Conservation (phyloP, 1,284 basidiomycete species). For the Retiboletus flavoniger region DNA sequence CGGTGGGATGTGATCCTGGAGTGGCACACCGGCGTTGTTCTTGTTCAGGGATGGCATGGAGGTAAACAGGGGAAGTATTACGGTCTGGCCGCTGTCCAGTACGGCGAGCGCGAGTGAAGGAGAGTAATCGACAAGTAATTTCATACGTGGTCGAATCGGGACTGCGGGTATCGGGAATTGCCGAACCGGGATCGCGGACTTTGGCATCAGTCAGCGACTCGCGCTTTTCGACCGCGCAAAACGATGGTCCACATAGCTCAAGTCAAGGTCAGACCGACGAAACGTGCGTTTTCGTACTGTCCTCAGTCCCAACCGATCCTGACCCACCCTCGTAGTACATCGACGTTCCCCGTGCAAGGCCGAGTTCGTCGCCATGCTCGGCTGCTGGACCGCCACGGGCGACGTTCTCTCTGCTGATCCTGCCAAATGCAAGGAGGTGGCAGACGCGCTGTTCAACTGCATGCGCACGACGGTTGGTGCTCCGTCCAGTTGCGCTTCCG, state of each 20-base stretch:
- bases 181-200: slow-evolving; percentile 13
- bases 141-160: slow-evolving; percentile 13
- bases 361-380: slow-evolving; percentile 81
- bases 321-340: slow-evolving; percentile 15
- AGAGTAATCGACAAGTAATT: not conserved
- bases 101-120: slow-evolving; percentile 3
- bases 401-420: slow-evolving; percentile 63
- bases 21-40: slow-evolving; percentile 73
- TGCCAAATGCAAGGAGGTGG: slow-evolving; percentile 58
- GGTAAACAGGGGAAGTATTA: not conserved
- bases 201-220: not conserved
- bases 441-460: slow-evolving; percentile 75
- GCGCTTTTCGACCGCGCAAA: not conserved
- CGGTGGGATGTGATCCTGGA: not conserved
- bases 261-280: slow-evolving; percentile 77
- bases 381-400: slow-evolving; percentile 85
- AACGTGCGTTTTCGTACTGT: slow-evolving; percentile 46
- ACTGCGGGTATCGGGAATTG: slow-evolving; percentile 9
- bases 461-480: slow-evolving; percentile 81
- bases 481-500: not conserved
- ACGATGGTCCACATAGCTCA: slow-evolving; percentile 65
- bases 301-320: not conserved
- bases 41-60: slow-evolving; percentile 62
- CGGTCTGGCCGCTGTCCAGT: slow-evolving; percentile 4
- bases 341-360: slow-evolving; percentile 36